These are phyloP conservation scores for Thelonectria rubi DNA, from an alignment of 2,329 filamentous ascomycete species.

Conservation along the genomic window DNA sequence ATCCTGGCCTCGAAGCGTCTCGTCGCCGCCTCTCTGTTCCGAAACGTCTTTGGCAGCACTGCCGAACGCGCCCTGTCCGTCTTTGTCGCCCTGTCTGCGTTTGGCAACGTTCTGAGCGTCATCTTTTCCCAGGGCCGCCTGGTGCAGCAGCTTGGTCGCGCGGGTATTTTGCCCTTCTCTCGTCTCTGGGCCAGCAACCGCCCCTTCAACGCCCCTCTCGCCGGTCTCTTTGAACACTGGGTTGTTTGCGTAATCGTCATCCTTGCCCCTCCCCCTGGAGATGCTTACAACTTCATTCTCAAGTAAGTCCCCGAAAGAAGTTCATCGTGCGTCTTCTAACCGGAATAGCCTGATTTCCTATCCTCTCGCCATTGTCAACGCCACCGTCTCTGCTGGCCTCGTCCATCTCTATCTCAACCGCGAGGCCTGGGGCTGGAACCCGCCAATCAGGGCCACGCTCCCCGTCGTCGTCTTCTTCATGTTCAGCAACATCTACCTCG, in stretches of 20 bases:
- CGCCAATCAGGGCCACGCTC: constrained; percentile 63
- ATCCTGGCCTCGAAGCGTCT: constrained; percentile 61
- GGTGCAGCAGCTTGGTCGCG: constrained; percentile 72
- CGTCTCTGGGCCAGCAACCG: constrained; percentile 70
- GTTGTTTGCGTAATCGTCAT: constrained; percentile 71
- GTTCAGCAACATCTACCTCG: constrained; percentile 68
- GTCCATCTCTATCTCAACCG: constrained; percentile 63
- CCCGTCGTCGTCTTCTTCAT: constrained; percentile 67
- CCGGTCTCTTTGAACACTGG: constrained; percentile 71
- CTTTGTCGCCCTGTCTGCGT: constrained; percentile 73
- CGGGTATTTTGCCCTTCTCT: constrained; percentile 72
- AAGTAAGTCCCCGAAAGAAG: constrained; percentile 51
- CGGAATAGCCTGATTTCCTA: constrained; percentile 66
- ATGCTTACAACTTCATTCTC: constrained; percentile 71
- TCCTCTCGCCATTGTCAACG: constrained; percentile 67
- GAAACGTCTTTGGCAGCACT: constrained; percentile 61
- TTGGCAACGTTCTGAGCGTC: constrained; percentile 73
- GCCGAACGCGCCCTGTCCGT: constrained; percentile 69
- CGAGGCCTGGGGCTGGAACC: constrained; percentile 59
- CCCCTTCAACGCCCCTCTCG: constrained; percentile 69
- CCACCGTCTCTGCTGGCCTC: constrained; percentile 62
- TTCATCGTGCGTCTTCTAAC: not conserved
- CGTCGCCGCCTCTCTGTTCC: constrained; percentile 64
- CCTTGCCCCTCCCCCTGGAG: constrained; percentile 71
- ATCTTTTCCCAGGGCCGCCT: constrained; percentile 75